phyloP scores from a whole-genome alignment of 768 basidiomycete genomes.

The Serpula lacrymans region DNA sequence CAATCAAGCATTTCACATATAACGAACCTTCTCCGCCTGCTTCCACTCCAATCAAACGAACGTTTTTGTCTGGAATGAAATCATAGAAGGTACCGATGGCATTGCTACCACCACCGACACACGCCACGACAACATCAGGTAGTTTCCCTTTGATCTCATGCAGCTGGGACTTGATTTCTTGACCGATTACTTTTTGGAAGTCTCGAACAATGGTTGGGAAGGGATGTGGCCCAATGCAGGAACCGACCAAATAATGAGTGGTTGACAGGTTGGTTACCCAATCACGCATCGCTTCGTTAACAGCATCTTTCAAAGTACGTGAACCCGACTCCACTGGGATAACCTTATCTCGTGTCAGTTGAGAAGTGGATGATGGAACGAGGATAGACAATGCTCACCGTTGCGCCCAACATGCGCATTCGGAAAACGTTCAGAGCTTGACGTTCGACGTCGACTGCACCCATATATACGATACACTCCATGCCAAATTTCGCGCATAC shows the following conservation, averaged over 20 bases:
- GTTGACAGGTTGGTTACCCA: constrained; percentile 96
- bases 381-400: constrained; percentile 39
- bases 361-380: background rate
- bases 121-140: constrained; percentile 92
- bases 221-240: constrained; percentile 95
- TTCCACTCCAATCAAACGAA: constrained; percentile 90
- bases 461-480: constrained; percentile 98
- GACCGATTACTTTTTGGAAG: constrained; percentile 93
- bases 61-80: constrained; percentile 85
- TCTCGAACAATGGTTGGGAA: constrained; percentile 99
- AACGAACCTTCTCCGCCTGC: constrained; percentile 90
- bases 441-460: constrained; percentile 92
- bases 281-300: constrained; percentile 97
- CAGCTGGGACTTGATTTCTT: constrained; percentile 91
- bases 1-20: background rate
- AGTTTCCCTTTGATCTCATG: constrained; percentile 72
- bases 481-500: constrained; percentile 96
- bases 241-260: constrained; percentile 97
- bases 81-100: constrained; percentile 98
- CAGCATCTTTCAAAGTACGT: constrained; percentile 94
- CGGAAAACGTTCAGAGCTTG: constrained; percentile 98
- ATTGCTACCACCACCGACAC: constrained; percentile 97
- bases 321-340: constrained; percentile 93
- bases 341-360: constrained; percentile 51
- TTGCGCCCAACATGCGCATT: constrained; percentile 95